Evolutionary conservation across 805 yeast species (phyloP).

Genomic region (Metschnikowia picachoensis): DNA sequence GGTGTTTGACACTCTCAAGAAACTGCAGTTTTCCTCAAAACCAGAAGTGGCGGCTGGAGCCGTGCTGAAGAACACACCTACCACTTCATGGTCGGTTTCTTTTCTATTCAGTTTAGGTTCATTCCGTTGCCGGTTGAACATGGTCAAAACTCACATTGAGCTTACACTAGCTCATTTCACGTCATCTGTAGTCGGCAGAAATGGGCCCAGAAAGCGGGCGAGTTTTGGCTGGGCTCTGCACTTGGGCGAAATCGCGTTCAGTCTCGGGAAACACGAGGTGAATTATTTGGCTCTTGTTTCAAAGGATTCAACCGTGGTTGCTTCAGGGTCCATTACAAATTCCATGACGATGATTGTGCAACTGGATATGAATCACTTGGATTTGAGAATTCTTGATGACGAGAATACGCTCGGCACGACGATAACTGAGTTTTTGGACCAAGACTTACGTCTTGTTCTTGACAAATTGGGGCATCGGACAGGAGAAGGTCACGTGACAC

Average conservation of each 20-base stretch:
- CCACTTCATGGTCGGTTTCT: neutral
- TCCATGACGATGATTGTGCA: neutral
- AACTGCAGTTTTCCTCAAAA: neutral
- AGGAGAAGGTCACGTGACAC: neutral
- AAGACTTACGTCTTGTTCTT: neutral
- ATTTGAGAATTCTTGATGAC: conserved; percentile 8
- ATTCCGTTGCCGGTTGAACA: conserved; percentile 2
- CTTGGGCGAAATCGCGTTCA: neutral
- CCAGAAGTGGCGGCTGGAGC: no score
- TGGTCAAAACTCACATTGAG: conserved; percentile 8
- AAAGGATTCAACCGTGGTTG: conserved; percentile 1
- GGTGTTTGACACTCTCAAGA: neutral
- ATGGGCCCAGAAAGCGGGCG: neutral
- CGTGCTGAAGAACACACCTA: neutral
- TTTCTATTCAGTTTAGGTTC: conserved; percentile 8
- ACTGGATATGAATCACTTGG: conserved; percentile 1
- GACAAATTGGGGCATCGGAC: neutral
- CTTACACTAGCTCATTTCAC: neutral
- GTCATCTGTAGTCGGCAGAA: neutral
- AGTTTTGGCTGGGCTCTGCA: conserved; percentile 6
- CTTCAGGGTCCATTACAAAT: conserved; percentile 1
- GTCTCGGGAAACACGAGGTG: neutral
- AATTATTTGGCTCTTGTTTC: neutral
- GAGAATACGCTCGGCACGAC: neutral
- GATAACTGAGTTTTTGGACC: conserved; percentile 1